Conservation (phyloP, 2,329 filamentous ascomycete genomes). For the Venturia aucupariae region DNA sequence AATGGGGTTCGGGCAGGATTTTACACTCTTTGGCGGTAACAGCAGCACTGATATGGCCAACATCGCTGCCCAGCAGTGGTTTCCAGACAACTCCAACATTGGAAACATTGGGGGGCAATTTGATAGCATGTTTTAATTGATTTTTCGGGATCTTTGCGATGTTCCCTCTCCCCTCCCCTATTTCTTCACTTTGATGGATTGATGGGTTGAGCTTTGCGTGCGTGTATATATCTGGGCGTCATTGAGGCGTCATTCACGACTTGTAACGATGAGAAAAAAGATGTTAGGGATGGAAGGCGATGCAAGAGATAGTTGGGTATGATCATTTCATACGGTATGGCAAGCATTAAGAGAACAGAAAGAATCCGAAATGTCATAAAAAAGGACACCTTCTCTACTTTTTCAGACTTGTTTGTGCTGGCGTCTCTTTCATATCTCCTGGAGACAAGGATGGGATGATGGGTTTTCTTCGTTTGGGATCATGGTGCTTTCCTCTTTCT, state of each 20-base stretch:
- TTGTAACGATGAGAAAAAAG: background rate
- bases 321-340: background rate
- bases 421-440: background rate
- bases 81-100: slow-evolving; percentile 31
- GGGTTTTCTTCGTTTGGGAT: background rate
- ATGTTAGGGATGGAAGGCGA: background rate
- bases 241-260: background rate
- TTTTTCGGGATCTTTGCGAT: background rate
- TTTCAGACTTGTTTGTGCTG: background rate
- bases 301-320: background rate
- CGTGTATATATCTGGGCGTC: background rate
- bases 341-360: background rate
- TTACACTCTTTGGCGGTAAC: slow-evolving; percentile 46
- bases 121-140: slow-evolving; percentile 17
- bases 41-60: background rate
- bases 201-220: slow-evolving; percentile 5
- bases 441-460: background rate
- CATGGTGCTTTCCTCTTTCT: slow-evolving; percentile 4
- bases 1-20: slow-evolving; percentile 44
- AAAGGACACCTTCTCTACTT: background rate
- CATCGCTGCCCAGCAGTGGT: slow-evolving; percentile 22
- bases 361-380: background rate
- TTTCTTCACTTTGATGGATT: background rate
- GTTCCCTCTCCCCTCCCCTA: background rate
- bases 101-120: slow-evolving; percentile 30